phyloP scores from a whole-genome alignment of 139 green algal species.

The Volvox reticuliferus region DNA sequence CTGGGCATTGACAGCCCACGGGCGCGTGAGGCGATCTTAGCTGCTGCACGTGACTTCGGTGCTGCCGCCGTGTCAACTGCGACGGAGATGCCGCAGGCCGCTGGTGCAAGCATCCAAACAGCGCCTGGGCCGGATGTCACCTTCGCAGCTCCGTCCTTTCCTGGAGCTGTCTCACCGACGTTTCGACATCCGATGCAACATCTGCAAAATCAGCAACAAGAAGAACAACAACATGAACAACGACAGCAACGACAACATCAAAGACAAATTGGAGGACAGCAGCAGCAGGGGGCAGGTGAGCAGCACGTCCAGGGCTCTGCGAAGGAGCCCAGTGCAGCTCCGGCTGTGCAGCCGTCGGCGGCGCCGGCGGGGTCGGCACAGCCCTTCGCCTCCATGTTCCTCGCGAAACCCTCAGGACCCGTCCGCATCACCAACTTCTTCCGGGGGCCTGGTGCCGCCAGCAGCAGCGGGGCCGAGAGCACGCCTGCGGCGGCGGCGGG shows the following conservation, averaged over 20 bases:
- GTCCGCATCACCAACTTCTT: constrained; percentile 29
- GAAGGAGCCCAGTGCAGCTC: background rate
- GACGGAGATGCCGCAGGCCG: no score
- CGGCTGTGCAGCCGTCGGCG: background rate
- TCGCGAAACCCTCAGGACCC: background rate
- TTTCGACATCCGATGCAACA: background rate
- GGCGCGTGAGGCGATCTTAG: constrained; percentile 30
- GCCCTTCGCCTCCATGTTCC: constrained; percentile 9
- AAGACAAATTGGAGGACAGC: background rate
- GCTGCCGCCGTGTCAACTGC: background rate
- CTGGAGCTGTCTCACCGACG: background rate
- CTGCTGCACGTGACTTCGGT: constrained; percentile 9
- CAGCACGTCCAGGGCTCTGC: background rate
- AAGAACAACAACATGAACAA: background rate
- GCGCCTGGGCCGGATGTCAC: no score
- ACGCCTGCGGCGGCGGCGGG: background rate
- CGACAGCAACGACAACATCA: background rate
- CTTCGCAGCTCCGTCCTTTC: no score
- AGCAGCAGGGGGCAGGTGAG: background rate
- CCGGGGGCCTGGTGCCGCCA: background rate
- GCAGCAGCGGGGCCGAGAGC: background rate
- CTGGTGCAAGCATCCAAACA: no score
- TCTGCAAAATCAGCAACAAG: constrained; percentile 16
- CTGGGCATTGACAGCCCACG: constrained; percentile 40
- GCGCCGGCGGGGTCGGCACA: background rate